phyloP scores from a whole-genome alignment of 2,329 filamentous ascomycete genomes.

The Ophiostoma australiae region DNA sequence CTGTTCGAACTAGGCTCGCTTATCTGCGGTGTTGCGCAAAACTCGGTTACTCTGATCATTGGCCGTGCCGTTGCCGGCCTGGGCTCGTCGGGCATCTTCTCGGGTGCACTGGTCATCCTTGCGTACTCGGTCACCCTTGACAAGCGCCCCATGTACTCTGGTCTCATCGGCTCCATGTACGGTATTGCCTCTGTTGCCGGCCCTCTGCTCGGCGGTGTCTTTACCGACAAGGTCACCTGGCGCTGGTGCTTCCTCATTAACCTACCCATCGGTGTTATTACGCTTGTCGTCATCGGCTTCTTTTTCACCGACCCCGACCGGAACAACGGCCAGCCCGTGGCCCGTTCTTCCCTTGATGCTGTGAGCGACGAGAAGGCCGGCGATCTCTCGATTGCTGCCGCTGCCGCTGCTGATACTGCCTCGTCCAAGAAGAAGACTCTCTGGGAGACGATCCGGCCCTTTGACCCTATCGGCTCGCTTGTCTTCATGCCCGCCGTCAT shows the following conservation, averaged over 20 bases:
- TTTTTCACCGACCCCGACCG: conserved; percentile 27
- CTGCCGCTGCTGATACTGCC: neutral
- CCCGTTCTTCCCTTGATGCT: neutral
- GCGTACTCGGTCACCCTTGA: conserved; percentile 27
- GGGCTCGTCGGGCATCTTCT: conserved; percentile 40
- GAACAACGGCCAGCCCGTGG: conserved; percentile 17
- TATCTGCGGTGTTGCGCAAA: conserved; percentile 32
- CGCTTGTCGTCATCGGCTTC: conserved; percentile 27
- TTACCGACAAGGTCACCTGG: conserved; percentile 32
- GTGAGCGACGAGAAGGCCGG: neutral
- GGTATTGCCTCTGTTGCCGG: conserved; percentile 36
- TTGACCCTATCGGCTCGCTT: conserved; percentile 26
- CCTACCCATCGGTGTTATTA: conserved; percentile 33
- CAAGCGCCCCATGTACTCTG: conserved; percentile 30
- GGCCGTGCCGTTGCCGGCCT: conserved; percentile 30
- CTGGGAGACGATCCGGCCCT: conserved; percentile 24
- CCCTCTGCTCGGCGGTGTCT: conserved; percentile 30
- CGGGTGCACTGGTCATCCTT: conserved; percentile 37
- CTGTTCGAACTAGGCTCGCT: conserved; percentile 39
- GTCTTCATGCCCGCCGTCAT: conserved; percentile 34
- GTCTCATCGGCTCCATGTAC: conserved; percentile 40
- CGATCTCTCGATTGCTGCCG: neutral
- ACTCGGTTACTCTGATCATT: conserved; percentile 29
- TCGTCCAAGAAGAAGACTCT: conserved; percentile 23
- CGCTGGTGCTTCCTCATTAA: conserved; percentile 36